Percentiles rank a stretch among this genome's conserved stretches.
Conservation (phyloP, 768 basidiomycete genomes). For the Arthromyces matolae region DNA sequence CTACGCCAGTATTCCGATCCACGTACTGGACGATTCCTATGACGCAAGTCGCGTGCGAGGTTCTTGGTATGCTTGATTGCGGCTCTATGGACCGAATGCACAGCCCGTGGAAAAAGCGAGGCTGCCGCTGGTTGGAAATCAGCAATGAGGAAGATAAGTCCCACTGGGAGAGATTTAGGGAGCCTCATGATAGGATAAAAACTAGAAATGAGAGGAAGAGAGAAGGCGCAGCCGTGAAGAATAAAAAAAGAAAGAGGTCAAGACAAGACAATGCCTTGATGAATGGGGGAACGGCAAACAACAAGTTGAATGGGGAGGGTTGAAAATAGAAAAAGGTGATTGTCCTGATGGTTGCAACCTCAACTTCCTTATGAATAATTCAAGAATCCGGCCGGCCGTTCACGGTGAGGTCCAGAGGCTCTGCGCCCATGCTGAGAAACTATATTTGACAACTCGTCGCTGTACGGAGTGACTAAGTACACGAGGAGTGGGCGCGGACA, state of each 20-base stretch:
- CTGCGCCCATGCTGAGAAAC: too few species aligned
- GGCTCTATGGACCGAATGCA: conserved; percentile 47
- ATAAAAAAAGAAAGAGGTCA: too few species aligned
- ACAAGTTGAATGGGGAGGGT: conserved; percentile 5
- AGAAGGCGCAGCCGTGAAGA: conserved; percentile 21
- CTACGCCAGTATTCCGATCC: conserved; percentile 55
- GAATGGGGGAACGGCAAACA: conserved; percentile 8
- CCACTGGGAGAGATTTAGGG: conserved; percentile 30
- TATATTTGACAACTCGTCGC: too few species aligned
- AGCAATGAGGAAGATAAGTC: conserved; percentile 33
- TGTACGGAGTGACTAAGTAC: conserved; percentile 9
- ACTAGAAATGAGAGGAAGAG: conserved; percentile 16
- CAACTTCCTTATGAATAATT: conserved; percentile 24
- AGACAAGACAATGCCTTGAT: conserved; percentile 12
- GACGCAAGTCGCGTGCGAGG: conserved; percentile 65
- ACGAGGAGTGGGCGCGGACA: conserved; percentile 14
- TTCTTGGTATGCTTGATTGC: conserved; percentile 57
- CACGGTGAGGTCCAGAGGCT: conserved; percentile 17
- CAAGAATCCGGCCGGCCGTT: conserved; percentile 22
- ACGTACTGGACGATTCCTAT: conserved; percentile 58
- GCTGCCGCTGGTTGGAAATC: conserved; percentile 24
- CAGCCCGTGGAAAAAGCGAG: conserved; percentile 37
- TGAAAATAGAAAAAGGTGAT: conserved; percentile 12
- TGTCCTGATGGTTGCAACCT: conserved; percentile 4
- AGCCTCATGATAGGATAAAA: conserved; percentile 21